A percentile compares a stretch with the other conserved stretches of the same genome.
Conservation (phyloP, 2,329 filamentous ascomycete species). For the Ilyonectria robusta region DNA sequence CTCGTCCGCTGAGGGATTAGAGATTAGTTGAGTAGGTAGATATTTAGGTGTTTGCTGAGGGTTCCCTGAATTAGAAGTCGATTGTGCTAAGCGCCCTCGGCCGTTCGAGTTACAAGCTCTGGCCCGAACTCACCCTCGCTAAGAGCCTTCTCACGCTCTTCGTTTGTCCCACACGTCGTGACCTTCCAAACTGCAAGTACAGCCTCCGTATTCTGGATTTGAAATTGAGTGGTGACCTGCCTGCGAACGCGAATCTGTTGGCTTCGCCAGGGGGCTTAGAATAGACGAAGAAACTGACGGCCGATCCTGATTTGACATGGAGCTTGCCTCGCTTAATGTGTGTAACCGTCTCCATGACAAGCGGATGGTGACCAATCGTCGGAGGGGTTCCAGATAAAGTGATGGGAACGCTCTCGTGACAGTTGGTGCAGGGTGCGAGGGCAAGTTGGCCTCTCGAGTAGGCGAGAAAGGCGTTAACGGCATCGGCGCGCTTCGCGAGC, state of each 20-base stretch:
- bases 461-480: too few species aligned
- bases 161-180: neutral
- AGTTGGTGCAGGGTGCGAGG: neutral
- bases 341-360: neutral
- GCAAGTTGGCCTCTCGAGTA: too few species aligned
- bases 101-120: neutral
- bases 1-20: too few species aligned
- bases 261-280: neutral
- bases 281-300: neutral
- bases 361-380: neutral
- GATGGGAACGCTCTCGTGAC: neutral
- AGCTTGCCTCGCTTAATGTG: neutral
- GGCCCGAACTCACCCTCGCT: neutral
- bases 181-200: neutral
- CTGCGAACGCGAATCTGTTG: neutral
- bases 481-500: too few species aligned
- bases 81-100: neutral
- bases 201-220: constrained; percentile 1
- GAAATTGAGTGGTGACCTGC: neutral
- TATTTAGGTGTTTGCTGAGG: neutral
- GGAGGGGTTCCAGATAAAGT: neutral
- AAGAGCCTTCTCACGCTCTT: neutral
- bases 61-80: neutral
- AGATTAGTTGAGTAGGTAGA: neutral
- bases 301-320: neutral